Base-by-base conservation (phyloP, 2,329 filamentous ascomycete species). In the Gaeumannomyces tritici region DNA sequence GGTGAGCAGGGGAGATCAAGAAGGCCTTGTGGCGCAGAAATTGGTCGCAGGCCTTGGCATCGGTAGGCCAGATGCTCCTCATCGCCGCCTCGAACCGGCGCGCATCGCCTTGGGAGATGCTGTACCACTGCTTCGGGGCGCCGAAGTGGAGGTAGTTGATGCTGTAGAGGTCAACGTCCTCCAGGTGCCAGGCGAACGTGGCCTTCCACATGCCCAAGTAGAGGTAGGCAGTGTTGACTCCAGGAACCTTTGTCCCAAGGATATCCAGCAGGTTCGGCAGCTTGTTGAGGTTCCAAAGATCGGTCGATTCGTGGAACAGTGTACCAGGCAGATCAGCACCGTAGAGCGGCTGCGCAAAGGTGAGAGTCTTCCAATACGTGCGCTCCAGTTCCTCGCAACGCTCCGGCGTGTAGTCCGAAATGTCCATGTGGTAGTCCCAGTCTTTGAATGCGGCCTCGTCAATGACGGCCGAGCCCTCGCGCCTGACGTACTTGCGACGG, bases 151-250 rank as follows among this genome's bases (percentile, higher is more conserved):
- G 92, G 74, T 97, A 99, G 77, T 99, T 99, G 82, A 99, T 99
- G 73, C 93, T 98, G 85, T 99, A 99, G 5, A 99, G 84, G 77
- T 99, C 95, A 55, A 99, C 93, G 73, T 99, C 95, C 73, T 99
- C 95, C 61, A 99, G 78, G 82, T 99, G 95, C 95, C 95, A 99
- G 11, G 95, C 95, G 73, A 99, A 99, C 0, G 95, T 98, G 15
- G 95, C 93, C 75, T 98, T 98, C 95, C 95, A 99, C 95, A 99
- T 99, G 56, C 95, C 95, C 64, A 99, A 82, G 72, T 99, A 99
- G 1, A 99, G 84, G 71, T 99, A 99, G 2, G 95, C 93, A 1
- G 93, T 99, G 71, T 99, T 99, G 71, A 99, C 96, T 67, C 95
- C 95, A 3, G 95, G 96, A 11, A 99, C 91, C 69, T 97, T 96